Evolutionary conservation across 108 stramenopile genomes (phyloP), one percentile per base, ranked within the genome.

Genomic region (Phaeodactylum tricornutum): DNA sequence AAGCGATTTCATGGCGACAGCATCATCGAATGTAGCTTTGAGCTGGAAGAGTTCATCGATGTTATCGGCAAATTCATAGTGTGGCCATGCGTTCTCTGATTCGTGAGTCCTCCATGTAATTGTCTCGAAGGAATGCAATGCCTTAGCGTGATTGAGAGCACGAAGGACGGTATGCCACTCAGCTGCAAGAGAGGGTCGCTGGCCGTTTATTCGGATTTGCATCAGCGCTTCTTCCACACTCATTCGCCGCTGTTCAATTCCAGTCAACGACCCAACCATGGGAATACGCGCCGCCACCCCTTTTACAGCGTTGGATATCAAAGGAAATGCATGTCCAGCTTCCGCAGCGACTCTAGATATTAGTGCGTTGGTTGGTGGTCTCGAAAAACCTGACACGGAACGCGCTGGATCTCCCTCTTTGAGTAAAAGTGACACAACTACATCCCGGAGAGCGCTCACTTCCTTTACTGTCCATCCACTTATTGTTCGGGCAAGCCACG

Each of bases 401-500:
- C n/a, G n/a, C n/a, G n/a, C n/a, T n/a, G n/a, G n/a, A n/a, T n/a
- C n/a, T n/a, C n/a, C n/a, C n/a, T 21, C 16, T 4, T 50, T 14
- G 17, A 70, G 22, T 3, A 43, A n/a, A 12, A 75, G 28, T 3
- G 14, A 20, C 4, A 26, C 20, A 7, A 45, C 44, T 27, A 16
- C 17, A 0, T 55, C 24, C 23, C 41, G 28, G 21, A 77, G 33
- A 8, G 19, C 14, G 24, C 54, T 45, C 25, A 69, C 12, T 32
- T 59, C 29, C 3, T n/a, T n/a, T n/a, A n/a, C n/a, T n/a, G n/a
- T n/a, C 71, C 62, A 55, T 30, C 53, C 22, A 3, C 57, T 7
- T 14, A 66, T 37, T 0, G 53, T 64, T 41, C 32, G 44, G 48
- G 62, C 50, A 6, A 72, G 28, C 75, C 75, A 77, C 4, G 75